A percentile compares a stretch with the other conserved stretches of the same genome.
These are phyloP conservation scores for Fusarium sp. DNA, from an alignment of 2,329 filamentous ascomycete species.

Conservation along the genomic window DNA sequence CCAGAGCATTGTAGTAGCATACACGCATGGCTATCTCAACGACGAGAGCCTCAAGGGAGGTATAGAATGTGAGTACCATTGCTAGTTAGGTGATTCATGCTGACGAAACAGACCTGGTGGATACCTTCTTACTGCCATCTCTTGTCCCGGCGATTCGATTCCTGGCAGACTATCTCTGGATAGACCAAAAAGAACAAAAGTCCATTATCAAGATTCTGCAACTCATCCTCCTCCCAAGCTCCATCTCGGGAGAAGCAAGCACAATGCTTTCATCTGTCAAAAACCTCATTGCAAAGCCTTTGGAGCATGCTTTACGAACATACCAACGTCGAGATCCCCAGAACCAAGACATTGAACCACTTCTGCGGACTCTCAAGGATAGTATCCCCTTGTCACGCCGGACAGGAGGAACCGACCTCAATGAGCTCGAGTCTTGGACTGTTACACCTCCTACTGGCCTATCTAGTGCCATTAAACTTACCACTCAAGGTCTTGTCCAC, in stretches of 20 bases:
- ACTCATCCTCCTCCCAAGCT: slow-evolving; percentile 75
- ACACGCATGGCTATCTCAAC: slow-evolving; percentile 70
- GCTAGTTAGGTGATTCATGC: neutral
- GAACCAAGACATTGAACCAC: slow-evolving; percentile 75
- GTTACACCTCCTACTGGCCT: slow-evolving; percentile 66
- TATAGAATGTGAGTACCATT: slow-evolving; percentile 71
- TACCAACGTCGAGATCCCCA: slow-evolving; percentile 74
- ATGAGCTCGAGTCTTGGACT: slow-evolving; percentile 76
- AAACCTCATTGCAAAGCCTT: slow-evolving; percentile 74
- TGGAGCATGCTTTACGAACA: slow-evolving; percentile 73
- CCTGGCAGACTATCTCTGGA: slow-evolving; percentile 76
- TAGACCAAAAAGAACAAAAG: slow-evolving; percentile 72
- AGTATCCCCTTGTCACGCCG: slow-evolving; percentile 68
- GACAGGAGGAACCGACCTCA: slow-evolving; percentile 69
- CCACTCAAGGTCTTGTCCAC: slow-evolving; percentile 69
- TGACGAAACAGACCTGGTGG: slow-evolving; percentile 70
- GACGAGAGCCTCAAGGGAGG: slow-evolving; percentile 79
- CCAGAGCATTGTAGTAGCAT: slow-evolving; percentile 77
- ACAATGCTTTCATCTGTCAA: slow-evolving; percentile 77
- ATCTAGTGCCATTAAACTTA: slow-evolving; percentile 66
- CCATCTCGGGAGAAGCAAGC: slow-evolving; percentile 76
- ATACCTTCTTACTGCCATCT: slow-evolving; percentile 83
- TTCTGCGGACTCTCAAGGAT: slow-evolving; percentile 73
- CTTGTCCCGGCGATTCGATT: slow-evolving; percentile 79
- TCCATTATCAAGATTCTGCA: slow-evolving; percentile 78